These are phyloP conservation scores for Boletellus ananas DNA, from an alignment of 768 basidiomycete species.

Conservation along the genomic window DNA sequence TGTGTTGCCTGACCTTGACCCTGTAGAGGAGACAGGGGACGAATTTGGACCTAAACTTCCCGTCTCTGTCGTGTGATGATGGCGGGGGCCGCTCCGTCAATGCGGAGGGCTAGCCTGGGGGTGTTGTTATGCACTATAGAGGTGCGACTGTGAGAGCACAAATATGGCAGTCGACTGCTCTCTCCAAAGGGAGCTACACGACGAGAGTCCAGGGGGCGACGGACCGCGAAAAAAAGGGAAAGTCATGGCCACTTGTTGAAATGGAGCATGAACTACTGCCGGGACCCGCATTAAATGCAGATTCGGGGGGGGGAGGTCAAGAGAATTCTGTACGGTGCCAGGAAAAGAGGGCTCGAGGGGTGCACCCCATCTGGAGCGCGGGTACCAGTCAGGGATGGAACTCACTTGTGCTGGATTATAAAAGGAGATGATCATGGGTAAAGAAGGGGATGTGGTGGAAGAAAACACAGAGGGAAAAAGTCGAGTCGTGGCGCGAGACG, in stretches of 20 bases:
- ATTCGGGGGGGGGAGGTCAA: background rate
- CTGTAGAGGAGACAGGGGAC: background rate
- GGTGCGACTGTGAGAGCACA: background rate
- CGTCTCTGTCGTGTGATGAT: background rate
- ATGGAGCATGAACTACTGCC: background rate
- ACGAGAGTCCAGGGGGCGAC: background rate
- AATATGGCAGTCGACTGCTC: background rate
- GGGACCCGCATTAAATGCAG: background rate
- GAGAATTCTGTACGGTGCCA: background rate
- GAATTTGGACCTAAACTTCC: background rate
- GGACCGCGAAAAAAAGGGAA: slow-evolving; percentile 2
- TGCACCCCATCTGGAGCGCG: slow-evolving; percentile 32
- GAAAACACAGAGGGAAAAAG: slow-evolving; percentile 1
- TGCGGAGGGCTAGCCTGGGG: slow-evolving; percentile 12
- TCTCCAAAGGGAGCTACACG: background rate
- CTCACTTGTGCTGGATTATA: slow-evolving; percentile 46
- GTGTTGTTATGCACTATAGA: slow-evolving; percentile 1
- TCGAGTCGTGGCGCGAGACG: background rate
- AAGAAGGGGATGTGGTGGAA: background rate
- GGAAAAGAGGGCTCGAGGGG: slow-evolving; percentile 16
- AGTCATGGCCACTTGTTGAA: background rate
- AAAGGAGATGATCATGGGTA: slow-evolving; percentile 54
- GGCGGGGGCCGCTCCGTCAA: background rate
- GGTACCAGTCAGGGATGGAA: slow-evolving; percentile 38
- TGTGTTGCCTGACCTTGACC: slow-evolving; percentile 1